Evolutionary conservation across 2,329 filamentous ascomycete genomes (phyloP), one percentile per base, ranked within the genome.

Genomic region (Emmonsiellopsis sp.): DNA sequence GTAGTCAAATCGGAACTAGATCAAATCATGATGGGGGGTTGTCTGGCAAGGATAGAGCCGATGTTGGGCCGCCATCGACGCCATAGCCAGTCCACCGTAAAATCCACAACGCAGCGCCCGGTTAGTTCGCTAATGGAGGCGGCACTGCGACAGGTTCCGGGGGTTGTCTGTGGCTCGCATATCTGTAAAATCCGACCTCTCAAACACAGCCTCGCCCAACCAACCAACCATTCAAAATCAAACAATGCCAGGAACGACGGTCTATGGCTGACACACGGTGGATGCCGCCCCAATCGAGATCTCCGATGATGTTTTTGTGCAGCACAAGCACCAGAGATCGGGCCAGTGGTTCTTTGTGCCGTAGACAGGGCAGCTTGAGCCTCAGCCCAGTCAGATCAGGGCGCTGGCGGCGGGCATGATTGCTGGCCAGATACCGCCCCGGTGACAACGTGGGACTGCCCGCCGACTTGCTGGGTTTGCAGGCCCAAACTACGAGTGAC

Each of bases 351-450:
- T n/a, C 34, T 21, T 5, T 48, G 33, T 27, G 34, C 39, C 34
- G 46, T 48, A n/a, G 46, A 14, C 34, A 27, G 9, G 27, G 34
- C 13, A 39, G 40, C n/a, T 32, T 48, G 14, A 5, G 31, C 17
- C 14, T 5, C 34, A 48, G 34, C 46, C 46, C 34, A 48, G 46
- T 48, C 34, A 48, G 33, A 21, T 48, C 39, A 33, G 45, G 45
- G 45, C 45, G 45, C 37, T 48, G 45, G 7, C 45, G 31, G 45
- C 45, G 45, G 45, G 27, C 32, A 27, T 48, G 45, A 48, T 48
- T 48, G 45, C 33, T 37, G 9, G 9, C 33, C 44, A 3, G n/a
- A 27, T 27, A 27, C 21, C 21, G 21, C 21, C 21, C 21, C 21
- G 5, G 21, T 27, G 13, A 37, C 45, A 48, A 48, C 45, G 45